phyloP scores from a whole-genome alignment of 208 protist species.

The Acanthamoeba sp. region DNA sequence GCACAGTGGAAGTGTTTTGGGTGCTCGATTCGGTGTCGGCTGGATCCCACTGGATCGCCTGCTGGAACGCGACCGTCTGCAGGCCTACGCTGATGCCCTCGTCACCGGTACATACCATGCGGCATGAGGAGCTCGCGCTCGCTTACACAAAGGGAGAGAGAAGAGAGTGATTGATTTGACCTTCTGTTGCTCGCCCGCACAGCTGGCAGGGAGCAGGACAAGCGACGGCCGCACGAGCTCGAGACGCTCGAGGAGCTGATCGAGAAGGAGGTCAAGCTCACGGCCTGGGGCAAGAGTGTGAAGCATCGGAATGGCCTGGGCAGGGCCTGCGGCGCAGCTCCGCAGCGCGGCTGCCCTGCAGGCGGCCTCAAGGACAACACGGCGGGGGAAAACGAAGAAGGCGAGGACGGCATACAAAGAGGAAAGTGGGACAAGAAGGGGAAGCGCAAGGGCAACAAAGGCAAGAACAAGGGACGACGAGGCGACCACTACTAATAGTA shows the following conservation, averaged over 20 bases:
- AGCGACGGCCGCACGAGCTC: background rate
- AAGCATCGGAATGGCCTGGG: background rate
- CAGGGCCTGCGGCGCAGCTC: no score
- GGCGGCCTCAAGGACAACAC: no score
- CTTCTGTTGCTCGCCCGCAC: background rate
- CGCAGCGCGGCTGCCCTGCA: no score
- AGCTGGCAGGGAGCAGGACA: background rate
- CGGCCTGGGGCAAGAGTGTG: background rate
- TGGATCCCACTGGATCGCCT: background rate
- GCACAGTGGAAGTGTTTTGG: background rate
- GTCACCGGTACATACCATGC: background rate
- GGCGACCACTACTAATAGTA: background rate
- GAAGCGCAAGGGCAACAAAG: background rate
- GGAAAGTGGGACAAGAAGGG: background rate
- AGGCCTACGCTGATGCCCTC: background rate
- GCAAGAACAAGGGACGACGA: background rate
- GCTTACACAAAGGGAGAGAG: no score
- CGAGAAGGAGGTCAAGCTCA: conserved; percentile 2
- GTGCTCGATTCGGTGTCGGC: background rate
- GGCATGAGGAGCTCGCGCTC: no score
- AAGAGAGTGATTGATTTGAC: no score
- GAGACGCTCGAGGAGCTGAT: conserved; percentile 24
- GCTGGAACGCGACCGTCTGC: conserved; percentile 3
- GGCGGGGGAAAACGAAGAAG: background rate
- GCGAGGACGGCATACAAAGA: background rate